Evolutionary conservation across 768 basidiomycete genomes (phyloP).

Genomic region (Aureoboletus auriporus): DNA sequence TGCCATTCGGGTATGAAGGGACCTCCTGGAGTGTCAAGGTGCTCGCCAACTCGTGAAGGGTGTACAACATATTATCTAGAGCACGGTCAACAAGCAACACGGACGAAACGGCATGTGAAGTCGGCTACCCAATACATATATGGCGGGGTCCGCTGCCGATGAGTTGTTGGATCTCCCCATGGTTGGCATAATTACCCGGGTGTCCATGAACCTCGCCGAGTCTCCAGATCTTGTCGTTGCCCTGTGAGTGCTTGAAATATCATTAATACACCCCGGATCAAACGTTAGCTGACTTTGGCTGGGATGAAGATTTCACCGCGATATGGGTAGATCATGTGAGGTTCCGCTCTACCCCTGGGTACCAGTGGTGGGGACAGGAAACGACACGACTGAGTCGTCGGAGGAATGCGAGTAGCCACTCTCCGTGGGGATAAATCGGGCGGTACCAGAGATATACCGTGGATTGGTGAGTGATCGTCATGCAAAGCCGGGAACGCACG

Average conservation of each 20-base stretch:
- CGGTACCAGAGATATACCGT: slow-evolving; percentile 54
- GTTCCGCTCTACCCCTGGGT: slow-evolving; percentile 43
- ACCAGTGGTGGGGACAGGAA: slow-evolving; percentile 41
- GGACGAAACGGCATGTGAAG: background rate
- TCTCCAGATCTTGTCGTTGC: slow-evolving; percentile 68
- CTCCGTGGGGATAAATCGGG: slow-evolving; percentile 47
- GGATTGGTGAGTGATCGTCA: background rate
- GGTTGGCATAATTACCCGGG: slow-evolving; percentile 47
- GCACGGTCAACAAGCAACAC: background rate
- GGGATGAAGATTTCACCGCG: slow-evolving; percentile 57
- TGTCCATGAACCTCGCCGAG: slow-evolving; percentile 39
- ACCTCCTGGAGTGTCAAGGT: slow-evolving; percentile 57
- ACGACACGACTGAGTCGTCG: slow-evolving; percentile 42
- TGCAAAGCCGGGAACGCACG: slow-evolving; percentile 7
- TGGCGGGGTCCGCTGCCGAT: slow-evolving; percentile 62
- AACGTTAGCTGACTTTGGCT: slow-evolving; percentile 47
- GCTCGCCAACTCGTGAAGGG: slow-evolving; percentile 53
- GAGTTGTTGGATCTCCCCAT: slow-evolving; percentile 59
- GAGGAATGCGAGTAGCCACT: slow-evolving; percentile 34
- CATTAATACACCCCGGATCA: background rate
- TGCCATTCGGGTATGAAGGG: slow-evolving; percentile 41
- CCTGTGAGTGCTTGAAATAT: slow-evolving; percentile 33
- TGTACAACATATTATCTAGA: slow-evolving; percentile 47
- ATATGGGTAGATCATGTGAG: slow-evolving; percentile 63
- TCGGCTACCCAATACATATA: slow-evolving; percentile 34